Base-by-base conservation (phyloP, 495 filamentous ascomycete species). In the Choiromyces venosus region DNA sequence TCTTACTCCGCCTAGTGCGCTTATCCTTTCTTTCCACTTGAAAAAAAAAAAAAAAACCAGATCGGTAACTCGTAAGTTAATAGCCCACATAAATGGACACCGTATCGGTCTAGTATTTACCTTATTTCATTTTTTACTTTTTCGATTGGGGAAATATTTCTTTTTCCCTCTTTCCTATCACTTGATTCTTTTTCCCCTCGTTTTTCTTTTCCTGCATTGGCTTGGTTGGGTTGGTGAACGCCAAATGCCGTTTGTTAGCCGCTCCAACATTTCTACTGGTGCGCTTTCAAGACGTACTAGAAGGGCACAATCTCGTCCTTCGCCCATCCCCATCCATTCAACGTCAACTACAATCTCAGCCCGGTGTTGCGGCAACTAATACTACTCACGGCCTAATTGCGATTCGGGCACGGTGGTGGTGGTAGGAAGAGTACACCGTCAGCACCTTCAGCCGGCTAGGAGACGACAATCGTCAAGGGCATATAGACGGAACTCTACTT, bases 201-300 rank as follows among this genome's bases (percentile, higher is more conserved):
- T 25, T 10, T 25, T 10, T 61, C n/a, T 29, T 61, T 14, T 29
- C 52, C 16, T 16, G n/a, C 12, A 10, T 29, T 16, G n/a, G 52
- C 10, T 61, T 61, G 52, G 52, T 61, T 61, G 25, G 14, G 52
- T 25, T 61, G 52, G 52, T 29, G 25, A 29, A 61, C 71, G 65
- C 37, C 74, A 77, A 76, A 77, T 77, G 75, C 74, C 74, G 71
- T 67, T 71, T 77, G 74, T 38, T n/a, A 77, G 74, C 35, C 75
- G 40, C 76, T 56, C 67, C 37, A 61, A 12, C 10, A 61, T 56
- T 37, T 36, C 67, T 39, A 37, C 66, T 69, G 52, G 72, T 76
- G 72, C 61, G 72, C 64, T 72, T 66, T 67, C 69, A 61, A 40
- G 65, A 65, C 72, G 56, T 64, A 56, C 71, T 69, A 72, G 66